Conservation (phyloP, 208 protist genomes). For the Acanthamoeba quina region DNA sequence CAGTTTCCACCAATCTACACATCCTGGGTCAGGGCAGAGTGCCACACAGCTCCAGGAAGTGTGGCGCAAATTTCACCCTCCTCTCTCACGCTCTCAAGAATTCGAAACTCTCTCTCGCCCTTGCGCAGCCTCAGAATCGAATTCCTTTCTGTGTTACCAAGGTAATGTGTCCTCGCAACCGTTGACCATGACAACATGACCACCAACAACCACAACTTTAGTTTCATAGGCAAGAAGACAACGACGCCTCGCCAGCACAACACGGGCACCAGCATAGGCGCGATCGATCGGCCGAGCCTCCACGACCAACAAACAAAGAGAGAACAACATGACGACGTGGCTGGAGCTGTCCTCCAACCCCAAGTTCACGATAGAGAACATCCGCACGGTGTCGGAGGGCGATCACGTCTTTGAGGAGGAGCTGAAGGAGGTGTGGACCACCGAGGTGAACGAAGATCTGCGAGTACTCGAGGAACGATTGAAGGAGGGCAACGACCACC, state of each 20-base stretch:
- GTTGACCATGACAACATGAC: background rate
- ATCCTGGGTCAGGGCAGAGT: no score
- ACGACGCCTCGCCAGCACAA: background rate
- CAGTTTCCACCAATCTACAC: no score
- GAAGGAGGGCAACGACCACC: background rate
- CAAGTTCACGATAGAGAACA: conserved; percentile 32
- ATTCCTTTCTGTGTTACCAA: background rate
- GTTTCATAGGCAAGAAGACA: background rate
- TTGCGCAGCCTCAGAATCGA: no score
- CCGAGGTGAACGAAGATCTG: background rate
- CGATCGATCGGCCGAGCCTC: background rate
- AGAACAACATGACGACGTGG: background rate
- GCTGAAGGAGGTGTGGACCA: conserved; percentile 35
- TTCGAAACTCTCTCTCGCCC: no score
- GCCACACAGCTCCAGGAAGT: no score
- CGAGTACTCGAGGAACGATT: conserved; percentile 1
- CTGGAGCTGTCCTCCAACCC: background rate
- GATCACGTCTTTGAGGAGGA: conserved; percentile 4
- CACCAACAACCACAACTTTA: background rate
- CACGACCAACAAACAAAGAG: background rate
- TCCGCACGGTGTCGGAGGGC: background rate
- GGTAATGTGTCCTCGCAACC: background rate
- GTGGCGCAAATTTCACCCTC: no score
- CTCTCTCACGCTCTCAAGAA: no score
- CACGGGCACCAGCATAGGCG: background rate